Conservation (phyloP, 305 asterid genomes). For the Rubia tinctorum region DNA sequence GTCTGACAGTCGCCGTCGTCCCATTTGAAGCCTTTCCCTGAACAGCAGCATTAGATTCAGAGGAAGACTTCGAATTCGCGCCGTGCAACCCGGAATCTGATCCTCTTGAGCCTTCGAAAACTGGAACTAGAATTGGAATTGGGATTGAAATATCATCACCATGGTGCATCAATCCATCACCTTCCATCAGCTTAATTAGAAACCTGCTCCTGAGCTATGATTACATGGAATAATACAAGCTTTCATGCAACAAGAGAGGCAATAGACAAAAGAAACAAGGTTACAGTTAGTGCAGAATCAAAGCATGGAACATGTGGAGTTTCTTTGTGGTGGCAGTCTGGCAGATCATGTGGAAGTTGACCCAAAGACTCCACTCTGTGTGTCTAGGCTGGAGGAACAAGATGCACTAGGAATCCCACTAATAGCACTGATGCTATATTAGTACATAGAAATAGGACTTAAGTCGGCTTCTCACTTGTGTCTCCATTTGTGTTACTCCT, state of each 20-base stretch:
- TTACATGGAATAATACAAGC: background rate
- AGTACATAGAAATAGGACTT: background rate
- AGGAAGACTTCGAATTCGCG: background rate
- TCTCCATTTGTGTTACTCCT: background rate
- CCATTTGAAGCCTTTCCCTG: background rate
- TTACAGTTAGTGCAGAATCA: background rate
- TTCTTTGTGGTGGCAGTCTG: background rate
- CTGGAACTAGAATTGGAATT: constrained; percentile 5
- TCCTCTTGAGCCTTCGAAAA: background rate
- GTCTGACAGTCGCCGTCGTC: background rate
- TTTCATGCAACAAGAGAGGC: background rate
- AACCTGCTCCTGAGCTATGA: background rate
- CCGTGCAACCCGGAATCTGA: constrained; percentile 4
- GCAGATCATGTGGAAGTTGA: background rate
- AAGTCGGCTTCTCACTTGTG: background rate
- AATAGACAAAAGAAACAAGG: no score
- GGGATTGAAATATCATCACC: background rate
- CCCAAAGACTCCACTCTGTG: background rate
- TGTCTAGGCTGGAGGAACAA: background rate
- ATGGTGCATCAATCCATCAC: background rate
- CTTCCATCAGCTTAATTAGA: constrained; percentile 9
- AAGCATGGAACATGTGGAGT: background rate
- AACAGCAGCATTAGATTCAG: constrained; percentile 6
- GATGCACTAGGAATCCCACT: constrained; percentile 3
- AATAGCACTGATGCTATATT: background rate